Conservation (phyloP, 305 asterid species). For the Fraxinus nigra region DNA sequence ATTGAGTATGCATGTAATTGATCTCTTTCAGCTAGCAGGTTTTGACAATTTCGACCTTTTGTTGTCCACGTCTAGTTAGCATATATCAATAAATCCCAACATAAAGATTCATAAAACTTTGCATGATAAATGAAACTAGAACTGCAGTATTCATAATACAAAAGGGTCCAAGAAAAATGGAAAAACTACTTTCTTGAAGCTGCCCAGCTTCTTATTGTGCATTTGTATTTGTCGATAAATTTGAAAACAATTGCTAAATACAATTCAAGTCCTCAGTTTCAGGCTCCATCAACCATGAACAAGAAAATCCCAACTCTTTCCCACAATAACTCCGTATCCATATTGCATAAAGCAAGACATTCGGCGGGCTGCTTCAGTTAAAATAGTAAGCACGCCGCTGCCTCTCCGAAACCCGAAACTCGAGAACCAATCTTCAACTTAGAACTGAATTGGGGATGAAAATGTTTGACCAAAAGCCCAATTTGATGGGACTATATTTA, state of each 20-base stretch:
- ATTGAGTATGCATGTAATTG: background rate
- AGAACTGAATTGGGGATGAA: conserved; percentile 49
- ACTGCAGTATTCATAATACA: background rate
- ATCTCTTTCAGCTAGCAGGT: background rate
- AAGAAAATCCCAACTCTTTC: background rate
- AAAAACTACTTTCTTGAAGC: background rate
- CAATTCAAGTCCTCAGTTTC: background rate
- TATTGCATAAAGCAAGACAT: background rate
- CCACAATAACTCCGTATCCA: background rate
- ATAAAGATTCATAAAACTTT: too few relatives aligned
- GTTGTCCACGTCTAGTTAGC: background rate
- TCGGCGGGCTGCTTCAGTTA: conserved; percentile 76
- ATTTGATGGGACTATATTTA: conserved; percentile 48
- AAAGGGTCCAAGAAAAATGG: background rate
- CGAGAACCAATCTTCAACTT: conserved; percentile 11
- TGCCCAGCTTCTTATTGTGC: background rate
- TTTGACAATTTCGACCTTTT: background rate
- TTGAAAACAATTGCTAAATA: background rate
- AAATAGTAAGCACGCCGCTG: conserved; percentile 76
- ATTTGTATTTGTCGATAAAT: background rate
- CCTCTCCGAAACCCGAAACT: conserved; percentile 29
- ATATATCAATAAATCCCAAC: background rate
- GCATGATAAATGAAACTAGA: background rate
- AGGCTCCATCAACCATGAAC: background rate
- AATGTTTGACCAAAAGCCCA: conserved; percentile 80